A percentile compares a stretch with the other conserved stretches of the same genome.
These are phyloP conservation scores for Trypanosoma mega DNA, from an alignment of 208 protist genomes.

Conservation along the genomic window DNA sequence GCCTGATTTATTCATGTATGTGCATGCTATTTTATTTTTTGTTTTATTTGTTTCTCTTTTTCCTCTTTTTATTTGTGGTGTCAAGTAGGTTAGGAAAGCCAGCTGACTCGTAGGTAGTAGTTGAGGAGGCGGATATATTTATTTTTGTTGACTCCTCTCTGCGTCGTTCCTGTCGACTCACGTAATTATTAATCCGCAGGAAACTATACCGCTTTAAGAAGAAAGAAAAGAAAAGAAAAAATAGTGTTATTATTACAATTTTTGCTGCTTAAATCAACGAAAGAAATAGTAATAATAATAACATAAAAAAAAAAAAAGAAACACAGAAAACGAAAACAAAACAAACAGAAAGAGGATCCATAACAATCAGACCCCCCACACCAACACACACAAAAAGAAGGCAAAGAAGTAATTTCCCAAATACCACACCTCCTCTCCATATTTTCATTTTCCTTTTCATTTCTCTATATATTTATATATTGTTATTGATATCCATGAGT, in stretches of 20 bases:
- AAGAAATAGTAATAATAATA: not conserved
- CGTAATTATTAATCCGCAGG: too few species aligned
- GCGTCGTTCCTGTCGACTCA: slow-evolving; percentile 9
- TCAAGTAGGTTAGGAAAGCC: not conserved
- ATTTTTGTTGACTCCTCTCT: slow-evolving; percentile 4
- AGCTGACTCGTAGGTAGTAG: too few species aligned
- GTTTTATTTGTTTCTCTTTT: slow-evolving; percentile 14
- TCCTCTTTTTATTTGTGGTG: slow-evolving; percentile 23
- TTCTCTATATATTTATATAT: too few species aligned
- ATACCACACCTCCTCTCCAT: not conserved
- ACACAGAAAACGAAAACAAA: not conserved
- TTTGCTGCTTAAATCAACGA: not conserved
- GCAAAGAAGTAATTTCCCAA: not conserved
- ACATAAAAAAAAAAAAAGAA: not conserved
- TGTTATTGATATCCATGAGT: slow-evolving; percentile 15
- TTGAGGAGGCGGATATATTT: too few species aligned
- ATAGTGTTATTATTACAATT: too few species aligned
- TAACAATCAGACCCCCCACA: not conserved
- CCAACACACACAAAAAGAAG: not conserved
- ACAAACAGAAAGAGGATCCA: slow-evolving; percentile 2
- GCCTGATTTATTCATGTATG: slow-evolving; percentile 5
- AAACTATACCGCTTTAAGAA: too few species aligned
- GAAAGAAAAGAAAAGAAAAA: too few species aligned
- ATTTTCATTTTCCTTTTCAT: too few species aligned
- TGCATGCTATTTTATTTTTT: not conserved